phyloP scores from a whole-genome alignment of 148 eudicot genomes.

The Pouteria glomerata region DNA sequence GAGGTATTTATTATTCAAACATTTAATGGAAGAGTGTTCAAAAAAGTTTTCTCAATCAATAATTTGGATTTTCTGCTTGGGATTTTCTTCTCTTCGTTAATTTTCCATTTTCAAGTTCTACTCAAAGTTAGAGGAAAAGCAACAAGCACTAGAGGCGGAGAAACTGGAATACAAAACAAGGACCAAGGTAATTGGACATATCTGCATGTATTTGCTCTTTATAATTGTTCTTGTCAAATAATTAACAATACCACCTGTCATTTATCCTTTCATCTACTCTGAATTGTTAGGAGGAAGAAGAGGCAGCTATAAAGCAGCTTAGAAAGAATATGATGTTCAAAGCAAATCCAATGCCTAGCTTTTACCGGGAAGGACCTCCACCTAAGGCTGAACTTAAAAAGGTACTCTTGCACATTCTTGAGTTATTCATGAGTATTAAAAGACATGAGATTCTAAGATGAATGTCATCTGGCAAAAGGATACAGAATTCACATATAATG shows the following conservation, averaged over 20 bases:
- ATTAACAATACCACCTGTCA: not conserved
- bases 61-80: not conserved
- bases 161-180: conserved; percentile 72
- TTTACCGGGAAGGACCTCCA: conserved; percentile 83
- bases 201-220: not conserved
- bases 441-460: not conserved
- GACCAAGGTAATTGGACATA: conserved; percentile 54
- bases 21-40: not conserved
- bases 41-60: not conserved
- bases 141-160: conserved; percentile 80
- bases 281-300: conserved; percentile 72
- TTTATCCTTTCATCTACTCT: conserved; percentile 1
- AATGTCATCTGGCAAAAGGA: not conserved
- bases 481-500: conserved; percentile 1
- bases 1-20: conserved; percentile 48
- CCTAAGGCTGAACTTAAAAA: conserved; percentile 90
- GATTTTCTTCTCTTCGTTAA: conserved; percentile 10
- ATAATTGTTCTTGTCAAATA: not conserved
- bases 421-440: not conserved
- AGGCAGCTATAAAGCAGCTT: conserved; percentile 72
- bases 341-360: conserved; percentile 91
- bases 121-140: conserved; percentile 76
- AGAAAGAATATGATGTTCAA: conserved; percentile 65
- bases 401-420: conserved; percentile 36
- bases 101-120: conserved; percentile 44